Percentiles rank a stretch among this genome's conserved stretches.
These are phyloP conservation scores for Teunomyces panamensis DNA, from an alignment of 805 yeast genomes.

Conservation along the genomic window DNA sequence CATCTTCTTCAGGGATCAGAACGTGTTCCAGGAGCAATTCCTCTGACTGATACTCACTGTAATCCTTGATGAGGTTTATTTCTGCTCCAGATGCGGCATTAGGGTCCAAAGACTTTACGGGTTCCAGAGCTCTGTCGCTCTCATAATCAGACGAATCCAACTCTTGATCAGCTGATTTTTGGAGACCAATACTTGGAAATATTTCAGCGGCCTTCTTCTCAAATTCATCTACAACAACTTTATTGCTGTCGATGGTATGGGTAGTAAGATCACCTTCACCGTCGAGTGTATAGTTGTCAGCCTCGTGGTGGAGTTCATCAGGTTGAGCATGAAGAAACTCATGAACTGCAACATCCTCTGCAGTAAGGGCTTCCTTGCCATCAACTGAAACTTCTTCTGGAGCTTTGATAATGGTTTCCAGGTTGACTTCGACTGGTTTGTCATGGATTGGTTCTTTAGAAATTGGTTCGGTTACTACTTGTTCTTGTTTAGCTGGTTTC, in stretches of 20 bases:
- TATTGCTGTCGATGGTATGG: conserved; percentile 19
- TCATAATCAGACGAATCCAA: conserved; percentile 2
- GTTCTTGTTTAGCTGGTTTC: neutral
- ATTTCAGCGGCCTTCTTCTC: conserved; percentile 13
- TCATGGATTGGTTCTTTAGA: neutral
- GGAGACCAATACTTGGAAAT: neutral
- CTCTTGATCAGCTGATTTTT: neutral
- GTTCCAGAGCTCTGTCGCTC: neutral
- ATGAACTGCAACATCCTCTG: neutral
- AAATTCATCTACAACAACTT: conserved; percentile 23
- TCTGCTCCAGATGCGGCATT: conserved; percentile 8
- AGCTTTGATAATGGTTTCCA: neutral
- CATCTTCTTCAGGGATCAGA: neutral
- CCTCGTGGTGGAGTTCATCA: conserved; percentile 3
- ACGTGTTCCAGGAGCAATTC: conserved; percentile 14
- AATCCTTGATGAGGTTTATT: conserved; percentile 19
- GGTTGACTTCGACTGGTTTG: neutral
- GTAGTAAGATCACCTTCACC: neutral
- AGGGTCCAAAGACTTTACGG: neutral
- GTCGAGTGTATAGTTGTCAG: conserved; percentile 9
- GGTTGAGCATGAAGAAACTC: neutral
- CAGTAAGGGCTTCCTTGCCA: neutral
- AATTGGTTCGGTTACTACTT: neutral
- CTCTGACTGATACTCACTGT: conserved; percentile 16
- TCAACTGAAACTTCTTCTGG: neutral